Base-by-base conservation (phyloP, 2,329 filamentous ascomycete genomes). In the Cercospora zeina region DNA sequence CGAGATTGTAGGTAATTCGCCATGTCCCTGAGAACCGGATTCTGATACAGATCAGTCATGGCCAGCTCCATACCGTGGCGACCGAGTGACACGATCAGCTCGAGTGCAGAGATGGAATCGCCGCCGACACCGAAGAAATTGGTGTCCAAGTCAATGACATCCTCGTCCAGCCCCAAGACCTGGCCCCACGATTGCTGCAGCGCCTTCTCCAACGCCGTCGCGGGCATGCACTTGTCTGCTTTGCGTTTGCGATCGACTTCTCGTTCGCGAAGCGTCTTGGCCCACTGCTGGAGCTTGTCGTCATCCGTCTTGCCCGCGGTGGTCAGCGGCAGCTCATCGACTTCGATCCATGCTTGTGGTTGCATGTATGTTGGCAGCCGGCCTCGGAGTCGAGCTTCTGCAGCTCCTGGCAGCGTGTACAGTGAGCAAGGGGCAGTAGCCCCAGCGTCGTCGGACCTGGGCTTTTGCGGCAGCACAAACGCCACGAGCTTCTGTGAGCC, bases 111-210 rank as follows among this genome's bases (percentile, higher is more conserved):
- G 7, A 37, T 47, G 11, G 59, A 61, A 45, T 57, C 39, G 73
- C 6, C 33, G 82, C 67, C 0, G 77, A 74, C 10, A 82, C 76
- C 56, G 78, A 81, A 8, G 76, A 75, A 0, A 73, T 73, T 0
- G 81, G 76, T 74, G 45, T 75, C 71, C 2, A 50, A 19, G 5
- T 39, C 19, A 16, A 61, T 49, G 14, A 24, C 10, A 19, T 31
- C 34, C 1, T 14, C 39, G 21, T 49, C 24, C 27, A 59, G 47
- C 21, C 39, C 24, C 3, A 59, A 45, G 10, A 51, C 21, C 27
- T 30, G 6, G 34, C 8, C 14, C 8, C 34, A 36, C 8, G 77
- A 1, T 77, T 71, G 76, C 78, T 78, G 61, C 77, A 76, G 11
- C 49, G 51, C 3, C 72, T 72, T 14, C 14, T 36, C 34, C 34